Evolutionary conservation across 2,329 filamentous ascomycete species (phyloP).

Genomic region (Westerdykella aurantiaca): DNA sequence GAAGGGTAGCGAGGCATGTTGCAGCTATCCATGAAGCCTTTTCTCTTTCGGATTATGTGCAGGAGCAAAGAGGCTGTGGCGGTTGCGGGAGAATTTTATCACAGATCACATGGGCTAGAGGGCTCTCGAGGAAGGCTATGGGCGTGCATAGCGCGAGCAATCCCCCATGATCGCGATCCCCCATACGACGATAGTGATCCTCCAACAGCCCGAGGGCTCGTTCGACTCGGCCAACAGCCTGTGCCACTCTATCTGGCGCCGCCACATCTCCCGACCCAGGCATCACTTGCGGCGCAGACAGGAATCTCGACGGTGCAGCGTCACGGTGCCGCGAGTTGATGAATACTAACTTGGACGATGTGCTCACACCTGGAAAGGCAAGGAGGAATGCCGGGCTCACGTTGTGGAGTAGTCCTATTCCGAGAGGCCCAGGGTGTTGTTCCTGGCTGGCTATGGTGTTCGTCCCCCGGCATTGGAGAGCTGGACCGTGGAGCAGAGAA

Average conservation of each 20-base stretch:
- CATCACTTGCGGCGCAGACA: constrained; percentile 11
- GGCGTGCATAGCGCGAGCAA: constrained; percentile 23
- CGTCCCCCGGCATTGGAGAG: constrained; percentile 16
- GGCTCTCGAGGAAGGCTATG: constrained; percentile 9
- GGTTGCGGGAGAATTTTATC: constrained; percentile 16
- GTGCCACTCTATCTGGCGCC: constrained; percentile 27
- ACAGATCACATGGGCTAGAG: constrained; percentile 11
- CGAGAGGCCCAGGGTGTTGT: constrained; percentile 16
- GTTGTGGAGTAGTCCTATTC: constrained; percentile 13
- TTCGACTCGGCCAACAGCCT: constrained; percentile 11
- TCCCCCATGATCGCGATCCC: constrained; percentile 6
- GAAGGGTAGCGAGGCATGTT: constrained; percentile 12
- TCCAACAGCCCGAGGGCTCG: constrained; percentile 8
- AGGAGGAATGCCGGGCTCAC: constrained; percentile 14
- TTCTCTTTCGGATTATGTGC: constrained; percentile 30
- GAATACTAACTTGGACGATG: constrained; percentile 19
- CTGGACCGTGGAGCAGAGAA: neutral
- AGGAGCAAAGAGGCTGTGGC: constrained; percentile 29
- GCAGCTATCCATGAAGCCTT: constrained; percentile 19
- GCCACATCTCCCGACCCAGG: constrained; percentile 21
- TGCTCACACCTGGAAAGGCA: constrained; percentile 18
- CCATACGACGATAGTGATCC: constrained; percentile 19
- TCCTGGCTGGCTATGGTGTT: constrained; percentile 22
- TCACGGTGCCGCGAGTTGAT: constrained; percentile 11
- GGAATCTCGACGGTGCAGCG: neutral